phyloP scores from a whole-genome alignment of 2,329 filamentous ascomycete species.

The Phoma sp. region DNA sequence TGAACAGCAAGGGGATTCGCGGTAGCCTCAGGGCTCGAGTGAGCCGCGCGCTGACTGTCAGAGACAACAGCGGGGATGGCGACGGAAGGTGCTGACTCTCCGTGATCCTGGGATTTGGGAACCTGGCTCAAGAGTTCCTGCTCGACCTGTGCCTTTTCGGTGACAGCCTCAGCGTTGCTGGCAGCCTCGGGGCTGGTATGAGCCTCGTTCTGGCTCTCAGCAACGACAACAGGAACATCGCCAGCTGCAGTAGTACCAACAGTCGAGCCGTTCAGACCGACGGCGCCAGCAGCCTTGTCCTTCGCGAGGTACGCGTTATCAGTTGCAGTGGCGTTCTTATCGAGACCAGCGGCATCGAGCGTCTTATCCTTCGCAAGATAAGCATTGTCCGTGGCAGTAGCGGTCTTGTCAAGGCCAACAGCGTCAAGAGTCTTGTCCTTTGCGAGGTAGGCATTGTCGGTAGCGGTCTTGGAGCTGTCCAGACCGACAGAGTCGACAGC shows the following conservation, averaged over 20 bases:
- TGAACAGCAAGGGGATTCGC: slow-evolving; percentile 68
- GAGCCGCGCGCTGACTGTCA: slow-evolving; percentile 72
- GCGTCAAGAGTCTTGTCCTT: slow-evolving; percentile 75
- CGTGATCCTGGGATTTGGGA: slow-evolving; percentile 51
- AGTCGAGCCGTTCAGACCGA: slow-evolving; percentile 33
- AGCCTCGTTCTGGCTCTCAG: slow-evolving; percentile 73
- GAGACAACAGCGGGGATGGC: slow-evolving; percentile 54
- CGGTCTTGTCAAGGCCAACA: slow-evolving; percentile 67
- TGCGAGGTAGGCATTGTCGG: slow-evolving; percentile 57
- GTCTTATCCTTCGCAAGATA: slow-evolving; percentile 25
- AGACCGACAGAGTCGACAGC: slow-evolving; percentile 50
- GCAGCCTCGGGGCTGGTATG: slow-evolving; percentile 70
- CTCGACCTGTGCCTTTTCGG: slow-evolving; percentile 75
- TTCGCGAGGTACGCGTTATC: slow-evolving; percentile 43
- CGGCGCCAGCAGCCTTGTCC: slow-evolving; percentile 46
- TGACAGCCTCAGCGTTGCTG: slow-evolving; percentile 67
- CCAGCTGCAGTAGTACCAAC: slow-evolving; percentile 40
- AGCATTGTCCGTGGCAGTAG: slow-evolving; percentile 59
- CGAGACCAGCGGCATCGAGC: slow-evolving; percentile 35
- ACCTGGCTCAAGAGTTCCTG: slow-evolving; percentile 64
- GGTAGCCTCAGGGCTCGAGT: slow-evolving; percentile 70
- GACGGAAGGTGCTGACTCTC: slow-evolving; percentile 38
- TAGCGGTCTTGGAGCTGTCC: slow-evolving; percentile 46
- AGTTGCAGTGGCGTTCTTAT: slow-evolving; percentile 50
- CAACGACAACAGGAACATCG: slow-evolving; percentile 66